phyloP scores from a whole-genome alignment of 73 alveolate species.

The Breviolum minutum region DNA sequence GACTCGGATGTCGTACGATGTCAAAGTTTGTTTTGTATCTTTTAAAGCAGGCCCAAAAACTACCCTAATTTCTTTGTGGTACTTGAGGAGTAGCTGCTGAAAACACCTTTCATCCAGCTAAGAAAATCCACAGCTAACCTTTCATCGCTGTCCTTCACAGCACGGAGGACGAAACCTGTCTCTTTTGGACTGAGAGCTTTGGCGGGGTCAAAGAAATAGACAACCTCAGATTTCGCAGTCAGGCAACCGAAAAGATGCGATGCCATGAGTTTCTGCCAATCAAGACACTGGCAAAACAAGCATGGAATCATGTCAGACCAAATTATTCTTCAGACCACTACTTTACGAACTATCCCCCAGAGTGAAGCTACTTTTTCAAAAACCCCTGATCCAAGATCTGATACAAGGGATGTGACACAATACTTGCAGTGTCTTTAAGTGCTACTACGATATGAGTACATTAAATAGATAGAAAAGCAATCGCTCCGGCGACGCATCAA shows the following conservation, averaged over 20 bases:
- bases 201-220: conserved; percentile 85
- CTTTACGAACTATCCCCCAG: background rate
- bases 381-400: no score
- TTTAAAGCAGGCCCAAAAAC: background rate
- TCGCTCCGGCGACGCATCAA: no score
- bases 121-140: no score
- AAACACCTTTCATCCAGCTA: background rate
- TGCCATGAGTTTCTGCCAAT: background rate
- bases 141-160: conserved; percentile 33
- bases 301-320: background rate
- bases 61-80: background rate
- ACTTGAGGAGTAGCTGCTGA: background rate
- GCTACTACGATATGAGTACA: no score
- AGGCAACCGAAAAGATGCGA: no score
- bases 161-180: conserved; percentile 52
- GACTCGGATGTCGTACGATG: background rate
- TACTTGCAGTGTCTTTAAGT: no score
- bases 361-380: background rate
- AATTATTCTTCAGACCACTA: background rate
- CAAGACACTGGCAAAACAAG: background rate
- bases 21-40: background rate
- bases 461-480: no score
- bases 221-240: conserved; percentile 29
- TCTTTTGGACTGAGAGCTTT: conserved; percentile 44
- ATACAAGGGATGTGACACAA: no score